These are phyloP conservation scores for Phytophthora idaei DNA, from an alignment of 352 stramenopile species.

Conservation along the genomic window DNA sequence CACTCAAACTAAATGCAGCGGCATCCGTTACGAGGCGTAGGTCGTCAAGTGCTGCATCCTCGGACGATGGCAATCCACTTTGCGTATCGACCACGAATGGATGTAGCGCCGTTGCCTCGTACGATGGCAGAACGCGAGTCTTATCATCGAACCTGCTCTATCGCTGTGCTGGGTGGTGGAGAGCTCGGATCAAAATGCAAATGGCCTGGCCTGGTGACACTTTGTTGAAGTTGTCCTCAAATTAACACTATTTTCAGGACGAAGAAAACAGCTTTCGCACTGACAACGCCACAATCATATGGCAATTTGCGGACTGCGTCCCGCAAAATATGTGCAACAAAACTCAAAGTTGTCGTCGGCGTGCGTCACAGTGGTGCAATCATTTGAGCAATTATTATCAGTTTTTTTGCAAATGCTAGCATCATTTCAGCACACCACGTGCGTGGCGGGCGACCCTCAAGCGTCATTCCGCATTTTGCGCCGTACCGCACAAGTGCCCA, in stretches of 20 bases:
- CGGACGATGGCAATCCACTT: neutral
- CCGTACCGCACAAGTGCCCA: conserved; percentile 12
- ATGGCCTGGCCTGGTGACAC: neutral
- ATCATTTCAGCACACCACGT: conserved; percentile 8
- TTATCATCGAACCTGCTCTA: conserved; percentile 14
- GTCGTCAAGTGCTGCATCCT: neutral
- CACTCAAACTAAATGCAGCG: conserved; percentile 10
- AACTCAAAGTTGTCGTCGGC: conserved; percentile 10
- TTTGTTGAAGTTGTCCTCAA: conserved; percentile 14
- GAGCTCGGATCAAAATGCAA: conserved; percentile 6
- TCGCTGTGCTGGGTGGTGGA: conserved; percentile 19
- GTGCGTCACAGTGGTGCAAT: conserved; percentile 9
- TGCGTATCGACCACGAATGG: conserved; percentile 13
- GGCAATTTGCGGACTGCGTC: neutral
- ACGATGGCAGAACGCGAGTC: neutral
- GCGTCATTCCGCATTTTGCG: conserved; percentile 33
- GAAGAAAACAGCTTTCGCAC: neutral
- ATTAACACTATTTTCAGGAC: neutral
- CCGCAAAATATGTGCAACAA: neutral
- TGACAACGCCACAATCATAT: neutral
- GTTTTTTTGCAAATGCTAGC: neutral
- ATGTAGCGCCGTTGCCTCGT: conserved; percentile 8
- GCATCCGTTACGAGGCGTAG: conserved; percentile 7
- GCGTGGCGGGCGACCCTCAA: conserved; percentile 4
- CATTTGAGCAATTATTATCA: conserved; percentile 5